These are phyloP conservation scores for Scheffersomyces cryptocercus DNA, from an alignment of 1,139 yeast genomes.

Conservation along the genomic window DNA sequence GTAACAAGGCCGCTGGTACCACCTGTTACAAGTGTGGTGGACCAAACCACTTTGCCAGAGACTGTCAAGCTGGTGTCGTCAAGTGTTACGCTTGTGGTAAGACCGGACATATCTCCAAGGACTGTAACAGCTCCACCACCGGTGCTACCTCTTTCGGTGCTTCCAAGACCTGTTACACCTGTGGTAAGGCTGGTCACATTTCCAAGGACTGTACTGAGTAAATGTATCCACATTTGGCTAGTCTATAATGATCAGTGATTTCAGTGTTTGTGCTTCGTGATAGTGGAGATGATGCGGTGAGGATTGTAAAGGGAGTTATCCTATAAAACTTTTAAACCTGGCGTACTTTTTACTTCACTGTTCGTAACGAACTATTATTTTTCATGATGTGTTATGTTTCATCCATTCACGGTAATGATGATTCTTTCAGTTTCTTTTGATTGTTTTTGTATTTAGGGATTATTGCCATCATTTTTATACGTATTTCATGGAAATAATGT, in stretches of 20 bases:
- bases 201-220: constrained; percentile 64
- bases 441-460: constrained; percentile 1
- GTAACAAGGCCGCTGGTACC: constrained; percentile 36
- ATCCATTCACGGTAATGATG: no score
- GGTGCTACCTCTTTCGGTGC: constrained; percentile 37
- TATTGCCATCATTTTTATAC: not conserved
- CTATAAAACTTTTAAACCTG: no score
- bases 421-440: not conserved
- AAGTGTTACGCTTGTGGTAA: constrained; percentile 94
- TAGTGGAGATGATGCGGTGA: no score
- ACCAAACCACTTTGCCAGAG: constrained; percentile 90
- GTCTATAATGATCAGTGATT: no score
- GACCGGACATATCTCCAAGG: constrained; percentile 85
- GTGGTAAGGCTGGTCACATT: constrained; percentile 41
- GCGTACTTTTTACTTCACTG: no score
- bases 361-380: no score
- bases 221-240: constrained; percentile 4
- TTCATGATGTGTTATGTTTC: not conserved
- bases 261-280: no score
- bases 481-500: no score
- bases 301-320: no score
- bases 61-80: constrained; percentile 73
- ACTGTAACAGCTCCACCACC: constrained; percentile 58
- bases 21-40: constrained; percentile 93
- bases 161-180: constrained; percentile 51